Evolutionary conservation across 1,284 basidiomycete genomes (phyloP).

Genomic region (Boletellus deceptivus): DNA sequence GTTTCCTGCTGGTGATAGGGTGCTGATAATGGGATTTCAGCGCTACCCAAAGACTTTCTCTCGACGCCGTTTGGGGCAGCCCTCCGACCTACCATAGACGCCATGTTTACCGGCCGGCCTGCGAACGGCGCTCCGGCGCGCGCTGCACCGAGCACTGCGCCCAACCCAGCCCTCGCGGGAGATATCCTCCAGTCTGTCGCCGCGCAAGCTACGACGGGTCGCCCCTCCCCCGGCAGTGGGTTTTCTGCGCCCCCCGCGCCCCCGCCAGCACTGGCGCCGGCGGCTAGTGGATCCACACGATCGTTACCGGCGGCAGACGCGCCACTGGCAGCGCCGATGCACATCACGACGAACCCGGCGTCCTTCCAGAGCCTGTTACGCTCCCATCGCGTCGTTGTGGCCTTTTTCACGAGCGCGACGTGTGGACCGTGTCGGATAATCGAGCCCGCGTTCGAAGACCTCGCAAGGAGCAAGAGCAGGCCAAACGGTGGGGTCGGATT

Average conservation of each 20-base stretch:
- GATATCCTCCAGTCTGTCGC: conserved; percentile 67
- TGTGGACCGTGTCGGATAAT: conserved; percentile 65
- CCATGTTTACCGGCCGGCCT: conserved; percentile 69
- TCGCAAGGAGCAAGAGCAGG: conserved; percentile 43
- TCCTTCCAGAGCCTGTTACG: conserved; percentile 51
- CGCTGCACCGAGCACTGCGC: conserved; percentile 30
- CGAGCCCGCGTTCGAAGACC: conserved; percentile 59
- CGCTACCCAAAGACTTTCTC: conserved; percentile 85
- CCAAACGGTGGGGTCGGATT: conserved; percentile 57
- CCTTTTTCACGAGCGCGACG: conserved; percentile 63
- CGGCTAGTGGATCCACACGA: conserved; percentile 14
- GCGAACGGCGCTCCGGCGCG: conserved; percentile 41
- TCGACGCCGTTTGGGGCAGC: conserved; percentile 88
- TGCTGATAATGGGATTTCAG: conserved; percentile 38
- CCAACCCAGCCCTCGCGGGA: conserved; percentile 53
- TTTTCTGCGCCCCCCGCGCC: conserved; percentile 21
- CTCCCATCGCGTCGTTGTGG: conserved; percentile 53
- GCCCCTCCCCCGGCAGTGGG: conserved; percentile 20
- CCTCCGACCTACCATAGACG: conserved; percentile 83
- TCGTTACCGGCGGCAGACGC: conserved; percentile 38
- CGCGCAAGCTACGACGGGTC: conserved; percentile 44
- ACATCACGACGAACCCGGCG: conserved; percentile 54
- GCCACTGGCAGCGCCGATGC: conserved; percentile 61
- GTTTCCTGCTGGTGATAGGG: background rate
- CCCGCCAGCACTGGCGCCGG: conserved; percentile 16